Evolutionary conservation across 2,329 filamentous ascomycete genomes (phyloP), one percentile per base, ranked within the genome.

Genomic region (Ascocoryne sarcoides): DNA sequence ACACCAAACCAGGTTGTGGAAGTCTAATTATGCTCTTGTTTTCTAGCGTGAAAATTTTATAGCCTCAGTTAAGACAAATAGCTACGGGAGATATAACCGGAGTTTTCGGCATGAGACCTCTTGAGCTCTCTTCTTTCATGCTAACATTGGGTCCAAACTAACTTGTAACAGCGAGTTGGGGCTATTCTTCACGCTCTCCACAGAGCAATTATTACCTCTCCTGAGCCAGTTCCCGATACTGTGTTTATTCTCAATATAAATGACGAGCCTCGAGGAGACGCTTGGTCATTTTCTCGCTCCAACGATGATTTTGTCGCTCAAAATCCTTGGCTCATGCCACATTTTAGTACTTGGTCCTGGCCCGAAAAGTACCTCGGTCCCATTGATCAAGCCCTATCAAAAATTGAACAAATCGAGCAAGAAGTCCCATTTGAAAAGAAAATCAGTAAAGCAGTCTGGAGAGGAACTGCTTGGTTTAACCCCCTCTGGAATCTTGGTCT

Each of bases 301-400:
- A 64, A 65, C 17, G 61, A 65, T 53, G 61, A 65, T 0, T 42
- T 47, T 12, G 39, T 48, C 45, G 4, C 59, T 57, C 40, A 46
- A 43, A 65, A 65, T 23, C 61, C 61, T 43, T 75, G 71, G 58
- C 55, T 71, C 4, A 69, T 75, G 60, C 72, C 71, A 42, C 74
- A 71, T 60, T 79, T 72, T 62, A 65, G 63, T 51, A 72, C 68
- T 60, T 76, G 67, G 67, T 64, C 67, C 4, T 75, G 71, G 71
- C 61, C 66, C 16, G 61, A 71, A 34, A 67, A 65, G 39, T 69
- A 69, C 61, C 70, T 68, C 54, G 64, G 62, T 4, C 67, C 67
- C 5, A 52, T 71, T 10, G 46, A 59, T 9, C 58, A 63, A 35
- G 69, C 66, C 0, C 52, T 65, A 0, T 23, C 32, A 0, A 60